Percentiles rank a stretch among this genome's conserved stretches.
Evolutionary conservation across 2,329 filamentous ascomycete species (phyloP).

Genomic region (Elsinoe fawcettii): DNA sequence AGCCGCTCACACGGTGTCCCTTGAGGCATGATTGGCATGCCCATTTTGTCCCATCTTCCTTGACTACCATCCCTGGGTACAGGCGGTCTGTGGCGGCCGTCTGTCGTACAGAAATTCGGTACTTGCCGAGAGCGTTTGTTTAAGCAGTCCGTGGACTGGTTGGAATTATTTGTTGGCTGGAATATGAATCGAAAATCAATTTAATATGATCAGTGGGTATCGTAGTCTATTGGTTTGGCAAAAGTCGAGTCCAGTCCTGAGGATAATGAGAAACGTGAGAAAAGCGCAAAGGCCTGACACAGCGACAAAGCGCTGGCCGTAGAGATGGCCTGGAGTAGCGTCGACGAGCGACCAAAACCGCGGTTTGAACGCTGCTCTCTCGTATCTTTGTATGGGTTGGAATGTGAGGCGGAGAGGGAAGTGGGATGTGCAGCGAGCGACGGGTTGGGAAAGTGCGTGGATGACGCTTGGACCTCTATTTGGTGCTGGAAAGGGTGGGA

Average conservation of each 20-base stretch:
- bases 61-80: conserved; percentile 28
- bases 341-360: conserved; percentile 22
- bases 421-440: conserved; percentile 14
- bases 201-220: conserved; percentile 14
- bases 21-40: conserved; percentile 97
- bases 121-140: conserved; percentile 7
- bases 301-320: conserved; percentile 31
- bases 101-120: conserved; percentile 11
- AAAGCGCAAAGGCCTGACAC: conserved; percentile 27
- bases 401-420: conserved; percentile 17
- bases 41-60: conserved; percentile 80
- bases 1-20: conserved; percentile 97
- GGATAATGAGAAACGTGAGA: conserved; percentile 12
- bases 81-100: conserved; percentile 15
- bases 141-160: conserved; percentile 14
- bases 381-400: conserved; percentile 19
- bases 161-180: conserved; percentile 18
- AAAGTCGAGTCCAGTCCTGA: conserved; percentile 9
- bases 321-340: conserved; percentile 22
- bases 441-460: conserved; percentile 12
- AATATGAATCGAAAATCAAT: conserved; percentile 17
- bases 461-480: conserved; percentile 6
- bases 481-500: not conserved
- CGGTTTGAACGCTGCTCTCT: conserved; percentile 34
- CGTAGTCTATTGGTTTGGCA: conserved; percentile 13